phyloP scores from a whole-genome alignment of 805 yeast species.

The Wickerhamiella brachini region DNA sequence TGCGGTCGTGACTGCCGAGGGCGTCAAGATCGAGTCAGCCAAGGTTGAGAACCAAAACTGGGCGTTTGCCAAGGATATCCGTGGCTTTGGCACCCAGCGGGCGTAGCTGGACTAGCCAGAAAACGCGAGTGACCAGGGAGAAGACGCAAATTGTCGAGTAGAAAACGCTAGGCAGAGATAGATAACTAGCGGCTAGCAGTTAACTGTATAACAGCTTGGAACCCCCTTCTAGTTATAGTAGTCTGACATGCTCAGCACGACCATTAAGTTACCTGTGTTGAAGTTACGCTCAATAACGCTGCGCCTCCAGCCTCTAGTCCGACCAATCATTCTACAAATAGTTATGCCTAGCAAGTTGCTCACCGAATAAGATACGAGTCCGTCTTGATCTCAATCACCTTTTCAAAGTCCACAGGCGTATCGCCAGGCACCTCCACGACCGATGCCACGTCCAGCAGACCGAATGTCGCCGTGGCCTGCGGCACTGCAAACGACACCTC shows the following conservation, averaged over 20 bases:
- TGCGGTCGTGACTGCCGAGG: constrained; percentile 51
- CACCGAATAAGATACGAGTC: constrained; percentile 16
- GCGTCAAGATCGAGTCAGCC: constrained; percentile 40
- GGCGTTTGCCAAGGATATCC: constrained; percentile 71
- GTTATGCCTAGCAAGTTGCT: neutral
- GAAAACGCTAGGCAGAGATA: no score
- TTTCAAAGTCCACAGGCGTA: constrained; percentile 10
- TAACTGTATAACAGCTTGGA: no score
- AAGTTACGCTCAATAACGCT: no score
- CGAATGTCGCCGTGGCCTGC: constrained; percentile 34
- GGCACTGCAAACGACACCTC: constrained; percentile 47
- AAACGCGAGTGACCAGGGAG: no score
- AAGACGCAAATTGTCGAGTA: no score
- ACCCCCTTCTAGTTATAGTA: no score
- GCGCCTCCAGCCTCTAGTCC: neutral
- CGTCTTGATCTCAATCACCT: constrained; percentile 11
- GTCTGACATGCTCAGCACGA: no score
- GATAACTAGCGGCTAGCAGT: no score
- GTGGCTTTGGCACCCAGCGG: constrained; percentile 72
- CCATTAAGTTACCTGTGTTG: no score
- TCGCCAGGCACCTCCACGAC: constrained; percentile 37
- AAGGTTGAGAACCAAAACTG: constrained; percentile 16
- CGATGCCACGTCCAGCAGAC: constrained; percentile 49
- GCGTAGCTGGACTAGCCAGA: neutral
- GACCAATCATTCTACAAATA: neutral